Conservation (phyloP, 2,329 filamentous ascomycete genomes). For the Venturia pyrina region DNA sequence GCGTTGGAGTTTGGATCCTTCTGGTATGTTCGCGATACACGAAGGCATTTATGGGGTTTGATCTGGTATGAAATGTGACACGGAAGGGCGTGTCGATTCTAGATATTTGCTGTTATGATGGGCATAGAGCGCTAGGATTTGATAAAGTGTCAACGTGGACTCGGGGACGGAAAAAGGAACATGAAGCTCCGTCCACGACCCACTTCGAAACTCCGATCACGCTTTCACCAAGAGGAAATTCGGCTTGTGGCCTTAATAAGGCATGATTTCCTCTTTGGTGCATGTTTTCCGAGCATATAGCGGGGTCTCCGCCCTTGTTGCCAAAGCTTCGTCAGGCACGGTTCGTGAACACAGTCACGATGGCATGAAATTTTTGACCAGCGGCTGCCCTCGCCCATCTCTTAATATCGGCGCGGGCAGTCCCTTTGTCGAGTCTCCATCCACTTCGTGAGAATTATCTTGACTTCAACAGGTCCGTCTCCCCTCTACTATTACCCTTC, state of each 20-base stretch:
- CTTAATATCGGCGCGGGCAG: not conserved
- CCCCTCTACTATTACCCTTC: not conserved
- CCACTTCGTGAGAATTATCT: not conserved
- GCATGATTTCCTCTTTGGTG: not conserved
- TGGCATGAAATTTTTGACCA: not conserved
- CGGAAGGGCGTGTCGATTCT: no score
- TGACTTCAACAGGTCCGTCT: not conserved
- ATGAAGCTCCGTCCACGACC: not conserved
- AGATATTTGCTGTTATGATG: no score
- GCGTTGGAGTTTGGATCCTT: not conserved
- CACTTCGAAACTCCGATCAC: not conserved
- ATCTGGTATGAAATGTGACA: no score
- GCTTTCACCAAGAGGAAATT: no score
- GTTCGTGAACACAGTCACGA: not conserved
- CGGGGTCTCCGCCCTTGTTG: not conserved
- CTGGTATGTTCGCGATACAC: not conserved
- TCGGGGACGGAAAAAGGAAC: no score
- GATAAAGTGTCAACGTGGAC: no score
- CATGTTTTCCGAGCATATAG: not conserved
- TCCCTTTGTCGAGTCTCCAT: not conserved
- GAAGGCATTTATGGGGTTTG: no score
- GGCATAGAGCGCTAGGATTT: no score
- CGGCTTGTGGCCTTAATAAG: not conserved
- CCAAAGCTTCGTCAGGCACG: not conserved
- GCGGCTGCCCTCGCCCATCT: not conserved